Conservation (phyloP, 192 early-diverging fungal genomes). For the Thoreauomyces humboldtii region DNA sequence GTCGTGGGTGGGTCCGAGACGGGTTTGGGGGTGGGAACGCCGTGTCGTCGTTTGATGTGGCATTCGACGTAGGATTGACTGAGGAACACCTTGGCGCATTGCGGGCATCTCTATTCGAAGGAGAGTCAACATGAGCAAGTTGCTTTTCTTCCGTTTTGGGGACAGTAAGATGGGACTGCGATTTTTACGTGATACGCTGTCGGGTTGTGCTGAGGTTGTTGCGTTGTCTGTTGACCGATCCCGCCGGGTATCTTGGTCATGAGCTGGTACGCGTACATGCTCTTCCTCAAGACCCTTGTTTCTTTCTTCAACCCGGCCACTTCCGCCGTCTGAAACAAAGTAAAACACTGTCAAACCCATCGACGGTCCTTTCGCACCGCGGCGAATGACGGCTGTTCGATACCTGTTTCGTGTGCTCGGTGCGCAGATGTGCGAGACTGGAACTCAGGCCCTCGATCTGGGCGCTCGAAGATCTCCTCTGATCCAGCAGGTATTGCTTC, state of each 20-base stretch:
- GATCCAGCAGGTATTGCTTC: constrained; percentile 25
- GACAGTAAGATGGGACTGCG: neutral
- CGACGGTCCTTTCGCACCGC: neutral
- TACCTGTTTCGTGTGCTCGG: constrained; percentile 34
- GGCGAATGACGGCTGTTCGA: neutral
- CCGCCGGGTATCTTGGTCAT: constrained; percentile 47
- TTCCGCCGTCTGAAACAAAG: constrained; percentile 26
- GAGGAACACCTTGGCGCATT: constrained; percentile 49
- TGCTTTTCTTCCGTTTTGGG: neutral
- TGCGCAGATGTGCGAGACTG: constrained; percentile 12
- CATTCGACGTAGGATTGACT: constrained; percentile 31
- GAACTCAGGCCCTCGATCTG: constrained; percentile 22
- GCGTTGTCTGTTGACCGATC: neutral
- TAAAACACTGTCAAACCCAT: neutral
- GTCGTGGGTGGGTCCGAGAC: too few species aligned
- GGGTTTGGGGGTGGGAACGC: too few species aligned
- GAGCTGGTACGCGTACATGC: constrained; percentile 51
- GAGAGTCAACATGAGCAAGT: neutral
- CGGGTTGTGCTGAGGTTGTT: neutral
- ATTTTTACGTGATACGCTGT: neutral
- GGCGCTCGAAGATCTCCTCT: constrained; percentile 7
- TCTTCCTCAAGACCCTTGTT: constrained; percentile 43
- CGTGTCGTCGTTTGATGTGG: constrained; percentile 47
- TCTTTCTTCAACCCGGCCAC: constrained; percentile 41
- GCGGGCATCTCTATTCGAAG: constrained; percentile 33